Evolutionary conservation across 1,284 basidiomycete species (phyloP), one percentile per base, ranked within the genome.

Genomic region (Ceratorhiza oryzae-sativae): DNA sequence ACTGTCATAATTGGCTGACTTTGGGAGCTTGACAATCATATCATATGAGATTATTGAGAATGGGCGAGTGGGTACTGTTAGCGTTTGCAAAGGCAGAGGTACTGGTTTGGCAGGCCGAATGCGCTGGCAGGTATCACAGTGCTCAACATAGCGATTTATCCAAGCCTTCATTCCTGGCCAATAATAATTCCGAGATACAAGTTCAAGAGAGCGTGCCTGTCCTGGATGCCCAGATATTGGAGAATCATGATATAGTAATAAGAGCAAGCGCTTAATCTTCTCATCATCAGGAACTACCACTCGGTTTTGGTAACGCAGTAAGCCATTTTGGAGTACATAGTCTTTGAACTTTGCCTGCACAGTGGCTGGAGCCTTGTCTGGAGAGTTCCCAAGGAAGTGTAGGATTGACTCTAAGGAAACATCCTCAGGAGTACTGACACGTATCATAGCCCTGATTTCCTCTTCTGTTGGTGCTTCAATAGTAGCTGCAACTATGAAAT

Each of bases 21-120:
- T 13, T 1, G 80, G 81, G 0, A 82, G 75, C n/a, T 76, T 73
- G 15, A 74, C 76, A 42, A 83, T 80, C 58, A 77, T 72, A 70
- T 83, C 81, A 77, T 81, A 78, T 0, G 79, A 78, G 23, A 82
- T 75, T 0, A 74, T 74, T 3, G 15, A 36, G 79, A 78, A 82
- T 15, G 80, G 80, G 9, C 73, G 6, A n/a, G 49, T 1, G 0
- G 77, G 73, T 0, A 75, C 65, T 1, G 73, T 67, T 1, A 79
- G 51, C 0, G 77, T 72, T 25, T 73, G 53, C 20, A 78, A 71
- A 4, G 53, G 53, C 20, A 27, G 6, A 48, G 45, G 45, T 4
- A 27, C 46, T 2, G 71, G 60, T 2, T 77, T 75, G 49, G 71
- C 2, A 9, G 72, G 0, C 61, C 72, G 60, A 36, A 27, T 72